Evolutionary conservation across 176 grass and related monocot genomes (phyloP).

Genomic region (Carex pumila): DNA sequence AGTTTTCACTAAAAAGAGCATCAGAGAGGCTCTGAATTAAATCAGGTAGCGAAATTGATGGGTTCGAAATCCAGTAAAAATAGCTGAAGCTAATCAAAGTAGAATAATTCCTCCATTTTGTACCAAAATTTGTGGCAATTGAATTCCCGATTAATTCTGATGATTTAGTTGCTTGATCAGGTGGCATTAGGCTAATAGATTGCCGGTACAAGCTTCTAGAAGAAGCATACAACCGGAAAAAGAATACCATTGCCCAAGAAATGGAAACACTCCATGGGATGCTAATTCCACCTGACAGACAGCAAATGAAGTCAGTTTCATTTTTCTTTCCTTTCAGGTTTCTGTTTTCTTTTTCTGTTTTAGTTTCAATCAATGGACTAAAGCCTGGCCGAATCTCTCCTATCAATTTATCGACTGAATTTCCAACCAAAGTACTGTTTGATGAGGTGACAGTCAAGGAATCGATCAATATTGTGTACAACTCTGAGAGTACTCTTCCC

Average conservation of each 20-base stretch:
- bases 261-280: slow-evolving; percentile 24
- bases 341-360: slow-evolving; percentile 34
- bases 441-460: slow-evolving; percentile 64
- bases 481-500: slow-evolving; percentile 64
- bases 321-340: slow-evolving; percentile 21
- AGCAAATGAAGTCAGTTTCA: slow-evolving; percentile 26
- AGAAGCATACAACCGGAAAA: slow-evolving; percentile 66
- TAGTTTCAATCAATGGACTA: slow-evolving; percentile 47
- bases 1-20: slow-evolving; percentile 33
- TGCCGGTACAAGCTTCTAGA: slow-evolving; percentile 69
- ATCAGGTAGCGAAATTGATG: slow-evolving; percentile 50
- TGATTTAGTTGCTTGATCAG: slow-evolving; percentile 60
- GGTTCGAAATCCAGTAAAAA: slow-evolving; percentile 72
- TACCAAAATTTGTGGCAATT: slow-evolving; percentile 56
- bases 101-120: slow-evolving; percentile 51
- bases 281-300: slow-evolving; percentile 23
- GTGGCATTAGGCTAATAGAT: slow-evolving; percentile 73
- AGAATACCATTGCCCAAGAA: slow-evolving; percentile 53
- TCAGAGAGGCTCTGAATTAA: slow-evolving; percentile 44
- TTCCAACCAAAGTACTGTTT: slow-evolving; percentile 65
- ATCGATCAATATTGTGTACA: slow-evolving; percentile 64
- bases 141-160: slow-evolving; percentile 54
- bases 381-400: slow-evolving; percentile 51
- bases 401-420: slow-evolving; percentile 71
- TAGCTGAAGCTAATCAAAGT: slow-evolving; percentile 50